Base-by-base conservation (phyloP, 2,329 filamentous ascomycete species). In the Paracoccidioides brasiliensis region DNA sequence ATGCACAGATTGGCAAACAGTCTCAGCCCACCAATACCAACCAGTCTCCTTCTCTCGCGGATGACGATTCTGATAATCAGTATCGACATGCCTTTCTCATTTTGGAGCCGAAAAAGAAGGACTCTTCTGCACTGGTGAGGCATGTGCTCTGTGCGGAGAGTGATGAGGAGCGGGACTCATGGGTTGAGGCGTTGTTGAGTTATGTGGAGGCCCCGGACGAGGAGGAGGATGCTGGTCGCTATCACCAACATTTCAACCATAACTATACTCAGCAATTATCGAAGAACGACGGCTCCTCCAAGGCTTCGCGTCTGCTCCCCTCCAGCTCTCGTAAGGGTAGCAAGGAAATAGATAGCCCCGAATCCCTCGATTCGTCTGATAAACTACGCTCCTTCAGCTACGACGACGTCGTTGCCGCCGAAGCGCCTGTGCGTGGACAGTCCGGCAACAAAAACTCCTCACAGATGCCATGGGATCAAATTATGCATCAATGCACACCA, bases 31-130 rank as follows among this genome's bases (percentile, higher is more conserved):
- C 67, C 22, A 77, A 74, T n/a, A 70, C 71, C 32, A 79, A 77
- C 54, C 78, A 81, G 37, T 83, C 86, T 12, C 81, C 84, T 4
- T 78, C 79, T n/a, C 76, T 77, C 3, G 69, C 66, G 9, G 61
- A 59, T 28, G 89, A 94, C 46, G 90, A 95, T 55, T 74, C 82
- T 50, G 93, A 97, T 58, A 94, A 94, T 65, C 89, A 97, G 69
- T 98, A 95, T 68, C 86, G 93, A 5, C 93, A 98, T 72, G 93
- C 93, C 0, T 98, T 98, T 73, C 76, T 97, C 48, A 87, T 98
- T 54, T 70, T 97, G 53, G 93, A 98, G 67, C 91, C 91, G 1
- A 98, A 98, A 75, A 89, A 90, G 70, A 97, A 95, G 70, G 93
- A 98, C 66, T 90, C 90, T 0, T 84, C 79, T 28, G 90, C 86